These are phyloP conservation scores for Lentithecium fluviatile DNA, from an alignment of 495 filamentous ascomycete genomes.

Conservation along the genomic window DNA sequence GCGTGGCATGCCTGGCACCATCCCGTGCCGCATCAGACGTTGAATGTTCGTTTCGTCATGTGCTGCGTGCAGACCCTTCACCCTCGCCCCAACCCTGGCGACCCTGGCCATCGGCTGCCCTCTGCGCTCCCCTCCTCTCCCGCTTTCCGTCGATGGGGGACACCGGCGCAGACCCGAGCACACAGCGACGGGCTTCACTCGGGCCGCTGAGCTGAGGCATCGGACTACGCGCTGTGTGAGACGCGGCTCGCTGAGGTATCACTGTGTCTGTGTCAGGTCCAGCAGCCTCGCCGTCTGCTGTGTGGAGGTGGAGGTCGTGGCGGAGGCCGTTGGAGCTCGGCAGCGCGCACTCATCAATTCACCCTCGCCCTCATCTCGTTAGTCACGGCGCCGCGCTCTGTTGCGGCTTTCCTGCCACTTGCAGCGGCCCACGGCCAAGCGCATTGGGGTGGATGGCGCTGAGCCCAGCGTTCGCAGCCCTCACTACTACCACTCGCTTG, in stretches of 20 bases:
- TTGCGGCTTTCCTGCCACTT: slow-evolving; percentile 14
- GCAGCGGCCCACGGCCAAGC: slow-evolving; percentile 4
- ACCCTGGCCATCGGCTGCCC: neutral
- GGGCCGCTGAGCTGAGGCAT: neutral
- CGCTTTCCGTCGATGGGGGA: too few species aligned
- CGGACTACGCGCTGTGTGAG: neutral
- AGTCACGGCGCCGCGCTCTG: neutral
- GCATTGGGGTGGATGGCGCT: neutral
- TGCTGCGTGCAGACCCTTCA: too few species aligned
- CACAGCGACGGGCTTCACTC: neutral
- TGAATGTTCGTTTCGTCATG: slow-evolving; percentile 1
- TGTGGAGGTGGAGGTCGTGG: neutral
- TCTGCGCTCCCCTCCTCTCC: neutral
- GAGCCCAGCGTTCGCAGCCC: neutral
- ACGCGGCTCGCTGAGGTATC: neutral
- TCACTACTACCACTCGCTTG: neutral
- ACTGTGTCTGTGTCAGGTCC: too few species aligned
- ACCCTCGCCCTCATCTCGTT: slow-evolving; percentile 2
- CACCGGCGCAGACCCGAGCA: too few species aligned
- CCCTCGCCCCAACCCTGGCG: too few species aligned
- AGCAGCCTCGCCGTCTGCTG: neutral
- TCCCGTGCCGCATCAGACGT: neutral
- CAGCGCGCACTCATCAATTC: neutral
- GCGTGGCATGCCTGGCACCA: slow-evolving; percentile 19
- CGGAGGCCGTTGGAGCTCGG: neutral